These are phyloP conservation scores for Lactarius quietus DNA, from an alignment of 768 basidiomycete species.

Conservation along the genomic window DNA sequence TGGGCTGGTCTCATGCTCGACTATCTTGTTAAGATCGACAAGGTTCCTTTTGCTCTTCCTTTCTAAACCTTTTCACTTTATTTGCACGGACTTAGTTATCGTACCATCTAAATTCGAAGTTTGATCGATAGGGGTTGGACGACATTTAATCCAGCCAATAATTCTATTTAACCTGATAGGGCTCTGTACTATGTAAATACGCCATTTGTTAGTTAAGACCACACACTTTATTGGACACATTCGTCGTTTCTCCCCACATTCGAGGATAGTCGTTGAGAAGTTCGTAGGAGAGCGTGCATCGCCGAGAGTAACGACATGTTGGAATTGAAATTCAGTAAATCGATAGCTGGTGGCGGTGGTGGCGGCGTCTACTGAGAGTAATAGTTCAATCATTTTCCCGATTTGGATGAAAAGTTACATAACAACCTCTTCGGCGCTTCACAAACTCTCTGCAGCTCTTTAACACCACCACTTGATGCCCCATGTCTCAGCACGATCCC, in stretches of 20 bases:
- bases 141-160: not conserved
- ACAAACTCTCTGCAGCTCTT: not conserved
- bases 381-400: not conserved
- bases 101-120: constrained; percentile 3
- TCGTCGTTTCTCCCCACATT: not conserved
- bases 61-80: not conserved
- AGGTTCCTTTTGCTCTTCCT: constrained; percentile 16
- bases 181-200: constrained; percentile 6
- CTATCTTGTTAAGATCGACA: constrained; percentile 25
- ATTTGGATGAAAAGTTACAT: not conserved
- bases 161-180: not conserved
- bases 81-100: not conserved
- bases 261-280: too few relatives aligned
- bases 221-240: not conserved
- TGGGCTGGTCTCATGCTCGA: constrained; percentile 28
- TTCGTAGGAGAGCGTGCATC: too few relatives aligned
- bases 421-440: not conserved
- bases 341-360: too few relatives aligned
- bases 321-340: too few relatives aligned
- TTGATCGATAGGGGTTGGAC: not conserved
- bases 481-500: constrained; percentile 22
- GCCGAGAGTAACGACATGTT: too few relatives aligned
- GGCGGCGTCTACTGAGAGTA: too few relatives aligned
- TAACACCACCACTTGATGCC: constrained; percentile 3
- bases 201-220: not conserved